Conservation (phyloP, 345 rosid species). For the Noccaea caerulescens region DNA sequence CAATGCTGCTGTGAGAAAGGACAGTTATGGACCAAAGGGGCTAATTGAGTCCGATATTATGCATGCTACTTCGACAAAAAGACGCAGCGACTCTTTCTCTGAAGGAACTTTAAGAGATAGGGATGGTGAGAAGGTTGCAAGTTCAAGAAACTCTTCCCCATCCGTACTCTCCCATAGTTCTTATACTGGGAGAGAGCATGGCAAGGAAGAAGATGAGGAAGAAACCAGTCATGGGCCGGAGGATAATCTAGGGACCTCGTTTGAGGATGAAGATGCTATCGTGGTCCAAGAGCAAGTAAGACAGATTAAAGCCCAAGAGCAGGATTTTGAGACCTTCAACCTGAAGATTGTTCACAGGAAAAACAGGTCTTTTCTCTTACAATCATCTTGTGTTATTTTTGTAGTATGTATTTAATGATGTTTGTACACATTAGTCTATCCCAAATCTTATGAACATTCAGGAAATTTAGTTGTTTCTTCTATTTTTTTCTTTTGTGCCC, state of each 20-base stretch:
- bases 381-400: constrained; percentile 5
- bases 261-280: constrained; percentile 92
- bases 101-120: constrained; percentile 24
- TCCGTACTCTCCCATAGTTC: constrained; percentile 31
- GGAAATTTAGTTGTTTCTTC: constrained; percentile 8
- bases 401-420: not conserved
- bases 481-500: constrained; percentile 40
- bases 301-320: constrained; percentile 95
- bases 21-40: constrained; percentile 48
- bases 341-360: constrained; percentile 94
- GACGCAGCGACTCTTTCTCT: constrained; percentile 7
- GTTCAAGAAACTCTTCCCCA: constrained; percentile 36
- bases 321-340: constrained; percentile 93
- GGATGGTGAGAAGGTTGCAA: constrained; percentile 28
- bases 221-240: constrained; percentile 54
- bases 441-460: not conserved
- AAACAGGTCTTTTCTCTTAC: constrained; percentile 63
- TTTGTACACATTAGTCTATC: not conserved
- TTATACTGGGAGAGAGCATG: constrained; percentile 49
- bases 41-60: constrained; percentile 10
- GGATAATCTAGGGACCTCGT: constrained; percentile 69
- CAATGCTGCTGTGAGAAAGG: constrained; percentile 52
- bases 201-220: constrained; percentile 65
- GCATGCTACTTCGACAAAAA: constrained; percentile 18
- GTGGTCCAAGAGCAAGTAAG: constrained; percentile 94